Evolutionary conservation across 2,329 filamentous ascomycete species (phyloP).

Genomic region (Diaporthe citri): DNA sequence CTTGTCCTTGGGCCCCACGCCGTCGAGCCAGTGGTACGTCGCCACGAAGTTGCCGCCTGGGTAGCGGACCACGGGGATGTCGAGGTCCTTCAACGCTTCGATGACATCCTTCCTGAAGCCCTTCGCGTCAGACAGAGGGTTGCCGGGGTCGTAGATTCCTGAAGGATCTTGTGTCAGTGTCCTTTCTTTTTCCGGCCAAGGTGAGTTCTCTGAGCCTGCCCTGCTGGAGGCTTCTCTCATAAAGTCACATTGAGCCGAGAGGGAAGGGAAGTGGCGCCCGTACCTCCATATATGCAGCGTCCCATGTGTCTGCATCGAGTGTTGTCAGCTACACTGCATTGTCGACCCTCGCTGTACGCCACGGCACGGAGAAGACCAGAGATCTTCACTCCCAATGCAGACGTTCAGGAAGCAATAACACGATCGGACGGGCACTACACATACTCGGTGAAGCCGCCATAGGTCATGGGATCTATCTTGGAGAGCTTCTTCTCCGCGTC

Average conservation of each 20-base stretch:
- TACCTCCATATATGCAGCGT: constrained; percentile 85
- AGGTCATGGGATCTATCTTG: constrained; percentile 84
- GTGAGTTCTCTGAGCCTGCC: background rate
- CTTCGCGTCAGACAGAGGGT: constrained; percentile 77
- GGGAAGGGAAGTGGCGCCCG: background rate
- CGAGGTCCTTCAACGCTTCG: constrained; percentile 77
- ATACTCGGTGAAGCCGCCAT: constrained; percentile 87
- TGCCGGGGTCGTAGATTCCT: constrained; percentile 80
- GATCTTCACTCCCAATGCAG: background rate
- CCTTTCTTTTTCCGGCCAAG: background rate
- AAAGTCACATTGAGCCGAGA: background rate
- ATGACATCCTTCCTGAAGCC: constrained; percentile 87
- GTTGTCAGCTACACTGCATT: constrained; percentile 4
- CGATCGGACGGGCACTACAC: constrained; percentile 45
- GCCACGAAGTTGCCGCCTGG: constrained; percentile 88
- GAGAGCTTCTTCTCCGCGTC: constrained; percentile 75
- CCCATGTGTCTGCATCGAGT: constrained; percentile 78
- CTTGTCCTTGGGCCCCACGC: constrained; percentile 78
- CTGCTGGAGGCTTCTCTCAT: background rate
- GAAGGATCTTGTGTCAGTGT: background rate
- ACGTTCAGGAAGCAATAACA: background rate
- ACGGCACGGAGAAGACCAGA: background rate
- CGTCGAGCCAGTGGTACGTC: constrained; percentile 87
- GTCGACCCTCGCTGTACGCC: background rate
- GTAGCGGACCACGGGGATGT: constrained; percentile 82